Conservation (phyloP, 345 rosid species). For the Clarkia xantiana region DNA sequence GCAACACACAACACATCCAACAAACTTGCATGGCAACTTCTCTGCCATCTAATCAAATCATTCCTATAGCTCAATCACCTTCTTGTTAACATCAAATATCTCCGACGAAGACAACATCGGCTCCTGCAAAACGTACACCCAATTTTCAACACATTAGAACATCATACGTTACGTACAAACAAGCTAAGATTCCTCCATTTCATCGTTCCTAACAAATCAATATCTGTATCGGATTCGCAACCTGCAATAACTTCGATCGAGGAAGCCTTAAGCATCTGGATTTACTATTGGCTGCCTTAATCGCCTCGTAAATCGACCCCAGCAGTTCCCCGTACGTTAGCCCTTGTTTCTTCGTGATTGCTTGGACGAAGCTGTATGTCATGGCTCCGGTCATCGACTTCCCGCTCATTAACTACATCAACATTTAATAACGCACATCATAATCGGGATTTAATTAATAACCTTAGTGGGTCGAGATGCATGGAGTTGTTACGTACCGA, state of each 20-base stretch:
- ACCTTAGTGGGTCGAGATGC: neutral
- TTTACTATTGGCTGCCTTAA: constrained; percentile 16
- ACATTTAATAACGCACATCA: neutral
- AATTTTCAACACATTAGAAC: neutral
- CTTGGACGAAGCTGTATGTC: constrained; percentile 23
- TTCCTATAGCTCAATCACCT: constrained; percentile 10
- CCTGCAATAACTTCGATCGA: constrained; percentile 20
- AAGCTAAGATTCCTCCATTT: neutral
- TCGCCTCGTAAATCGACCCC: constrained; percentile 11
- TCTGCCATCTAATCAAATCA: too few relatives aligned
- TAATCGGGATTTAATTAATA: neutral
- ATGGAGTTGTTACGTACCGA: constrained; percentile 15
- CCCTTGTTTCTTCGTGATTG: constrained; percentile 4
- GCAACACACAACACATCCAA: too few relatives aligned
- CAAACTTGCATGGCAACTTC: too few relatives aligned
- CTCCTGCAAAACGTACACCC: constrained; percentile 12
- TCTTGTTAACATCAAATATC: constrained; percentile 12
- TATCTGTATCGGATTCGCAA: neutral
- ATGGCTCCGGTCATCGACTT: constrained; percentile 27
- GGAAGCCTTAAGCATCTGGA: constrained; percentile 15
- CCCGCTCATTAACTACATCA: constrained; percentile 22
- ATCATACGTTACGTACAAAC: too few relatives aligned
- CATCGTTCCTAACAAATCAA: neutral
- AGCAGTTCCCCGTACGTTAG: constrained; percentile 24
- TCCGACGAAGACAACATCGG: constrained; percentile 24